A percentile compares a stretch with the other conserved stretches of the same genome.
phyloP scores from a whole-genome alignment of 257 asterid genomes.

The Nicotiana obtusifolia region DNA sequence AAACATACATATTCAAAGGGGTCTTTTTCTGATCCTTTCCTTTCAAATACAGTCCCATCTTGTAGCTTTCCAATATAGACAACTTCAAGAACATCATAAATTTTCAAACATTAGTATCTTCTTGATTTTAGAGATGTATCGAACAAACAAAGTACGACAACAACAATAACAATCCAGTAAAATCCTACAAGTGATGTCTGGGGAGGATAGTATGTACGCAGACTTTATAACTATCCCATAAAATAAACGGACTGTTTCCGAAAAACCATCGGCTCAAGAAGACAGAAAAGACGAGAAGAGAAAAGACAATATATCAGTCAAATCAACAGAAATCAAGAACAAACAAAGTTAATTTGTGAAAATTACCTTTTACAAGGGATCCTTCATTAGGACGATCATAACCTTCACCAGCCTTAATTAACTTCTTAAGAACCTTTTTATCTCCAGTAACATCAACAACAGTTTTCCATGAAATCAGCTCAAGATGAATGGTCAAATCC shows the following conservation, averaged over 20 bases:
- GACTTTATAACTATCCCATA: too few relatives aligned
- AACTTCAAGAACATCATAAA: constrained; percentile 26
- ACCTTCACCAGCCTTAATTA: constrained; percentile 39
- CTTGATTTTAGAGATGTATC: not conserved
- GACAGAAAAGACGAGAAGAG: too few relatives aligned
- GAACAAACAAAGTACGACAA: not conserved
- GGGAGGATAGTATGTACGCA: too few relatives aligned
- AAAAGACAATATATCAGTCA: too few relatives aligned
- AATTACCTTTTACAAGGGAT: constrained; percentile 44
- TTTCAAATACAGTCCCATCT: constrained; percentile 42
- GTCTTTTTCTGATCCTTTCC: constrained; percentile 39
- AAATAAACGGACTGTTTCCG: too few relatives aligned
- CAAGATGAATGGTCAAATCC: constrained; percentile 39
- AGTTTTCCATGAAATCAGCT: constrained; percentile 47
- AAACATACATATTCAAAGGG: constrained; percentile 48
- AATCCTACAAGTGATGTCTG: too few relatives aligned
- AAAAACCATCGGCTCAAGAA: too few relatives aligned
- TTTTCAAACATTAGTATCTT: not conserved
- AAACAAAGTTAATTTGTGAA: not conserved
- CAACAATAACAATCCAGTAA: too few relatives aligned
- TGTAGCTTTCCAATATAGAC: constrained; percentile 30
- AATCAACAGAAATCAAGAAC: too few relatives aligned
- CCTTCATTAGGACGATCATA: constrained; percentile 56
- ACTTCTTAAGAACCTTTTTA: constrained; percentile 39
- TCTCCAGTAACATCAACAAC: constrained; percentile 49